These are phyloP conservation scores for Penicillium sp. DNA, from an alignment of 2,329 filamentous ascomycete species.

Conservation along the genomic window DNA sequence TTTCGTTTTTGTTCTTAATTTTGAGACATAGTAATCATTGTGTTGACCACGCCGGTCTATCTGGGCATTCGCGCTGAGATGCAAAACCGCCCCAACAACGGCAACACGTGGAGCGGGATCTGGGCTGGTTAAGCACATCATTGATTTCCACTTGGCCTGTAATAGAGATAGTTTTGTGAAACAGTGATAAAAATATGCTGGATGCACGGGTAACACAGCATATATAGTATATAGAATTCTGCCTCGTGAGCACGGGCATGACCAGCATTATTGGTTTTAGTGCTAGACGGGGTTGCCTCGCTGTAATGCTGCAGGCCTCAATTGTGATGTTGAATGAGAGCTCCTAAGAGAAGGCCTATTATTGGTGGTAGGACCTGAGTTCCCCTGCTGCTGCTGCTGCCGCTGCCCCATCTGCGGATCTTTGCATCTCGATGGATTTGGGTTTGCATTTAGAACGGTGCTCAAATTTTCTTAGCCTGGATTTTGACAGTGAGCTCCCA, in stretches of 20 bases:
- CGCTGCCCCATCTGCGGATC: neutral
- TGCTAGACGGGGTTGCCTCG: neutral
- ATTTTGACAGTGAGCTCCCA: neutral
- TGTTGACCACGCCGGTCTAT: neutral
- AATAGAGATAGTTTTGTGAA: neutral
- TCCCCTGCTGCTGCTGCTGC: too few species aligned
- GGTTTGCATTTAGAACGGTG: neutral
- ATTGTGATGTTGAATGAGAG: neutral
- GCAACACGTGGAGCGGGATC: conserved; percentile 1
- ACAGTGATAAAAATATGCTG: neutral
- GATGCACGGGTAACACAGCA: neutral
- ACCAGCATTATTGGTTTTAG: neutral
- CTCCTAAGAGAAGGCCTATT: neutral
- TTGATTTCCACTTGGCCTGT: neutral
- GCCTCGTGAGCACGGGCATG: neutral
- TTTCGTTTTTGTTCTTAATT: too few species aligned
- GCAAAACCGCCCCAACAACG: neutral
- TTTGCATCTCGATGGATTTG: neutral
- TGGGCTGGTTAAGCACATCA: neutral
- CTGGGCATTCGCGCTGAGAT: neutral
- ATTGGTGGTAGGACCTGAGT: neutral
- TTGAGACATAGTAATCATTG: neutral
- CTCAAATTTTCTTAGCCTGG: neutral
- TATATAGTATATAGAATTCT: neutral
- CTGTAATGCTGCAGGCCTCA: neutral